These are phyloP conservation scores for Phytophthora foliorum DNA, from an alignment of 352 stramenopile genomes.

Conservation along the genomic window DNA sequence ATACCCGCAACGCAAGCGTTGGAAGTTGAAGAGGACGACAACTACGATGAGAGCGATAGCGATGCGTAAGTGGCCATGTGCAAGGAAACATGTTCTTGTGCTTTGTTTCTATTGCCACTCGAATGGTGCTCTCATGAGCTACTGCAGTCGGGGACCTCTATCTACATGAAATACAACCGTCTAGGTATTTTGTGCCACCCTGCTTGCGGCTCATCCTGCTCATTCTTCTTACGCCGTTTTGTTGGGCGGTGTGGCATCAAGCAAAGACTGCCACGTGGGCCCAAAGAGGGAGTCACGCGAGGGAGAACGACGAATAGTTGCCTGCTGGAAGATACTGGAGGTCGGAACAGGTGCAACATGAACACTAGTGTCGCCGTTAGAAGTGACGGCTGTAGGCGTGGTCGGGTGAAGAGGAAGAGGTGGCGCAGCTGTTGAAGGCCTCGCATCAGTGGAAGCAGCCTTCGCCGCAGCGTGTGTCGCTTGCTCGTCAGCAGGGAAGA, in stretches of 20 bases:
- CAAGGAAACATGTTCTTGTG: conserved; percentile 8
- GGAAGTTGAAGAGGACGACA: conserved; percentile 71
- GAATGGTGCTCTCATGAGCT: conserved; percentile 23
- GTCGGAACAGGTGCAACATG: conserved; percentile 12
- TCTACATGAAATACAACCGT: conserved; percentile 42
- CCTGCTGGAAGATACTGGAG: conserved; percentile 27
- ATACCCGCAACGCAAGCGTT: conserved; percentile 18
- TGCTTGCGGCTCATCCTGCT: conserved; percentile 10
- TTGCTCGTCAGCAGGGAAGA: conserved; percentile 56
- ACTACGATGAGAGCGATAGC: conserved; percentile 84
- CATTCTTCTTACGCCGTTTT: conserved; percentile 36
- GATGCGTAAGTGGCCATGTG: conserved; percentile 30
- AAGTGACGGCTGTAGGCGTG: conserved; percentile 11
- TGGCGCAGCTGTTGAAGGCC: conserved; percentile 19
- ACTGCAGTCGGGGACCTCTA: conserved; percentile 28
- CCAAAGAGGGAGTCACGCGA: conserved; percentile 78
- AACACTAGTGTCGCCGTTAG: conserved; percentile 13
- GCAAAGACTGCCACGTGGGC: conserved; percentile 75
- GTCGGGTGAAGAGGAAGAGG: conserved; percentile 32
- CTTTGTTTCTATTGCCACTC: conserved; percentile 40
- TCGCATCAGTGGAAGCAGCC: conserved; percentile 2
- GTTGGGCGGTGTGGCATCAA: conserved; percentile 28
- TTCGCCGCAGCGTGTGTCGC: conserved; percentile 9
- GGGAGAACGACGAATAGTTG: conserved; percentile 66
- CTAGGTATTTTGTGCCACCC: conserved; percentile 27